A percentile compares a stretch with the other conserved stretches of the same genome.
Conservation (phyloP, 495 filamentous ascomycete genomes). For the Letharia lupina region DNA sequence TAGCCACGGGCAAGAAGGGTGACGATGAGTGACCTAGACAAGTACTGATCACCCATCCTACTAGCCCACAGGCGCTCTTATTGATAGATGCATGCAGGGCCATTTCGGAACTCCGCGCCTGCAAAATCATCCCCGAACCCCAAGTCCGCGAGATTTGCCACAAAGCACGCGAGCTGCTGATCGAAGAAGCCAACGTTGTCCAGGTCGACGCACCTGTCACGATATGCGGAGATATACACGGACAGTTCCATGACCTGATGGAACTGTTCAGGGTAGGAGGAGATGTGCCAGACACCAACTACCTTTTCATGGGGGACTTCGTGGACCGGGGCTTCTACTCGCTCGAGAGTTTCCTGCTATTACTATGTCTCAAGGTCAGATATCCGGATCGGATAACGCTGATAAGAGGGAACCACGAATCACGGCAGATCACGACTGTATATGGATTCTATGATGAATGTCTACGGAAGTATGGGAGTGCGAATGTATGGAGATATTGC, state of each 20-base stretch:
- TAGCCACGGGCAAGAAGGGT: not conserved
- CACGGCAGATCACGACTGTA: conserved; percentile 92
- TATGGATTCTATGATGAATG: conserved; percentile 99
- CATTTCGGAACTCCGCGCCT: conserved; percentile 87
- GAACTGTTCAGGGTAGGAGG: conserved; percentile 95
- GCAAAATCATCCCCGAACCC: conserved; percentile 89
- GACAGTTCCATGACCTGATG: conserved; percentile 98
- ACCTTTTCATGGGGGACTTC: conserved; percentile 98
- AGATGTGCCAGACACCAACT: conserved; percentile 93
- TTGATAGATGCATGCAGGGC: conserved; percentile 46
- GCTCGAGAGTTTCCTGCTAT: conserved; percentile 88
- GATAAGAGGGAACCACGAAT: conserved; percentile 96
- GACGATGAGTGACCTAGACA: conserved; percentile 80
- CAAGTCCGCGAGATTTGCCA: conserved; percentile 95
- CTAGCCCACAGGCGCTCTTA: not conserved
- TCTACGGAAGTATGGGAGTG: conserved; percentile 90
- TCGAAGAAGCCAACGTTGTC: conserved; percentile 97
- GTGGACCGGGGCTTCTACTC: conserved; percentile 98
- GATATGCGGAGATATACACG: conserved; percentile 98
- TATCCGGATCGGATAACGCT: conserved; percentile 97
- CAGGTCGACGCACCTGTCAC: conserved; percentile 94
- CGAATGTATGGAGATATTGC: conserved; percentile 97
- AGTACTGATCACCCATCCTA: conserved; percentile 41
- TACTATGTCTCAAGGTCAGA: conserved; percentile 92
- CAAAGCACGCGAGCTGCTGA: conserved; percentile 91